phyloP scores from a whole-genome alignment of 2,329 filamentous ascomycete species.

The Camptophora hylomeconis region DNA sequence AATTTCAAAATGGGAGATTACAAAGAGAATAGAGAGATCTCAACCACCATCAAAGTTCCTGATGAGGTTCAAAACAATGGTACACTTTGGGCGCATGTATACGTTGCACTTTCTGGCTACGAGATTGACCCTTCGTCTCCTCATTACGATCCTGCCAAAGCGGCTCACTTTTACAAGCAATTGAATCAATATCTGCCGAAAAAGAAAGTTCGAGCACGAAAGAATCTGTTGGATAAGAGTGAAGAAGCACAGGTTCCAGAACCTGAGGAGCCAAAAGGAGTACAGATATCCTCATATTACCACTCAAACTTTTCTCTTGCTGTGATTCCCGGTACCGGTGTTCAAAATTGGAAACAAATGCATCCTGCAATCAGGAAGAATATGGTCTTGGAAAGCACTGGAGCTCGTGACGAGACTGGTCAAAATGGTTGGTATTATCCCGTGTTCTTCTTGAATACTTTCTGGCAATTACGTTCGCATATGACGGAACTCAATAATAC shows the following conservation, averaged over 20 bases:
- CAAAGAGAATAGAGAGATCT: conserved; percentile 62
- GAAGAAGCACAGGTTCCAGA: conserved; percentile 26
- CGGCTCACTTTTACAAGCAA: conserved; percentile 73
- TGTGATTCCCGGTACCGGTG: conserved; percentile 67
- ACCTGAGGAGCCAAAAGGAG: conserved; percentile 44
- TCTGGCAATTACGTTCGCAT: conserved; percentile 87
- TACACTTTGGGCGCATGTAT: conserved; percentile 91
- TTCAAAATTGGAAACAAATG: conserved; percentile 51
- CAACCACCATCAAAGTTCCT: conserved; percentile 67
- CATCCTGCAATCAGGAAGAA: conserved; percentile 66
- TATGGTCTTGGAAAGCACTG: conserved; percentile 64
- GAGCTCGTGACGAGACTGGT: conserved; percentile 69
- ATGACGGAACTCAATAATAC: conserved; percentile 90
- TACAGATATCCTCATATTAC: conserved; percentile 75
- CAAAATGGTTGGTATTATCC: conserved; percentile 91
- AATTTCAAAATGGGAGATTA: conserved; percentile 67
- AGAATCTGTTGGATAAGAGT: conserved; percentile 58
- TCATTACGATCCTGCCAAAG: conserved; percentile 59
- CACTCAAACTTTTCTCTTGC: conserved; percentile 89
- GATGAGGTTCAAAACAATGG: conserved; percentile 75
- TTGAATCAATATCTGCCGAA: conserved; percentile 81
- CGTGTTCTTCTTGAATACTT: conserved; percentile 83
- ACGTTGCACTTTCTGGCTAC: conserved; percentile 63
- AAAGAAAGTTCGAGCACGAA: conserved; percentile 79
- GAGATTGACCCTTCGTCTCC: conserved; percentile 61